Evolutionary conservation across 768 basidiomycete genomes (phyloP).

Genomic region (Plicaturopsis crispa): DNA sequence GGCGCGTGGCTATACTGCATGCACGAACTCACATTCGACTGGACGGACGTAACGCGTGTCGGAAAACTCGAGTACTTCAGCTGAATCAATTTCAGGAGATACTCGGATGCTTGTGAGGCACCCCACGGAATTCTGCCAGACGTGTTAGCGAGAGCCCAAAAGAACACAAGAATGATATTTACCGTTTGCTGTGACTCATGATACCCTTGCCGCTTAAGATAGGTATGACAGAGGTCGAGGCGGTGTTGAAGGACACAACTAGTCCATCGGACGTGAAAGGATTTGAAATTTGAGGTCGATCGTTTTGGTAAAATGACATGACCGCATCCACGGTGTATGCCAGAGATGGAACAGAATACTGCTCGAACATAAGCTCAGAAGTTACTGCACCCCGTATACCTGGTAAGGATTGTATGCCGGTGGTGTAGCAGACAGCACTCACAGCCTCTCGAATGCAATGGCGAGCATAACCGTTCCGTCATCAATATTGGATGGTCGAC

Average conservation of each 20-base stretch:
- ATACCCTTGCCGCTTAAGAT: conserved; percentile 77
- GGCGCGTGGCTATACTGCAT: background rate
- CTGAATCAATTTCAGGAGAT: conserved; percentile 88
- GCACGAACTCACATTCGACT: conserved; percentile 57
- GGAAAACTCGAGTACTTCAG: conserved; percentile 94
- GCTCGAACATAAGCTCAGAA: conserved; percentile 94
- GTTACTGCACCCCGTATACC: conserved; percentile 76
- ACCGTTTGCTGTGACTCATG: conserved; percentile 85
- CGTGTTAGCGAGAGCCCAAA: background rate
- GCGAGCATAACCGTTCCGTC: conserved; percentile 87
- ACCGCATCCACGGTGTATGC: conserved; percentile 85
- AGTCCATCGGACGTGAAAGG: conserved; percentile 64
- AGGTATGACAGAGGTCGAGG: conserved; percentile 87
- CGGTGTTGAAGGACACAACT: conserved; percentile 85
- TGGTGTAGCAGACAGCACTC: conserved; percentile 31
- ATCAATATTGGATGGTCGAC: conserved; percentile 88
- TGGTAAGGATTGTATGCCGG: too few species aligned
- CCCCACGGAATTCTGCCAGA: conserved; percentile 85
- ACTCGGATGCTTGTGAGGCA: conserved; percentile 81
- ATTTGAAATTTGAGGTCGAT: conserved; percentile 24
- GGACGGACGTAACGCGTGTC: conserved; percentile 67
- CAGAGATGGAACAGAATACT: conserved; percentile 79
- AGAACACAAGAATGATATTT: conserved; percentile 8
- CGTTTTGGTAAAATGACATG: conserved; percentile 89
- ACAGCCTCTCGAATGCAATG: conserved; percentile 83